Conservation (phyloP, 139 green algal species). For the Microglena sp. region DNA sequence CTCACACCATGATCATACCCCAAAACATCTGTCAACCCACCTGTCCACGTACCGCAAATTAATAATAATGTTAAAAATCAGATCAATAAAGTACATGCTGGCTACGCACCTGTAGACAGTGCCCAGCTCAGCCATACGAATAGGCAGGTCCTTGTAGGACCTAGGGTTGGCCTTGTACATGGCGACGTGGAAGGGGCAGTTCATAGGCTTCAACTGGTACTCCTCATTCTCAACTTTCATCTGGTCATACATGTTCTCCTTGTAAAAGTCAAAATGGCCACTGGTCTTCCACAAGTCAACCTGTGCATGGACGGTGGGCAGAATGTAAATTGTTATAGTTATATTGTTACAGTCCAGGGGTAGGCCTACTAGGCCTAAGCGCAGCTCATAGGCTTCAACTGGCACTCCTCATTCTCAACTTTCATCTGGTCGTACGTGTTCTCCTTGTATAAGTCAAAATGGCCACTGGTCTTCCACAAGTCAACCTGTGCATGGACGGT, state of each 20-base stretch:
- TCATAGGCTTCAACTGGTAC: slow-evolving; percentile 98
- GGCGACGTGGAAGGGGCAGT: slow-evolving; percentile 96
- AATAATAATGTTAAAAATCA: too few species aligned
- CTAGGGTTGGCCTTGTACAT: slow-evolving; percentile 74
- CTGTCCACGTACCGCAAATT: too few species aligned
- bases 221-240: slow-evolving; percentile 82
- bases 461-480: slow-evolving; percentile 91
- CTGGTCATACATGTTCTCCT: slow-evolving; percentile 91
- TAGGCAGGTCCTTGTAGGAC: slow-evolving; percentile 74
- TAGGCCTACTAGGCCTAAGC: too few species aligned
- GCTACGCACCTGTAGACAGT: slow-evolving; percentile 84
- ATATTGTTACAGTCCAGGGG: too few species aligned
- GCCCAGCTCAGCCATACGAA: slow-evolving; percentile 91
- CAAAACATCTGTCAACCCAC: too few species aligned
- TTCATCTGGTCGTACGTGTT: slow-evolving; percentile 51
- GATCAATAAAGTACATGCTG: too few species aligned
- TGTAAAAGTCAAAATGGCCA: not conserved
- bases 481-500: slow-evolving; percentile 37
- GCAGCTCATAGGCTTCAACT: slow-evolving; percentile 98
- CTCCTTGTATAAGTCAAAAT: slow-evolving; percentile 93
- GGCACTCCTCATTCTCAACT: slow-evolving; percentile 87
- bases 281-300: not conserved
- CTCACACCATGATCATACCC: too few species aligned
- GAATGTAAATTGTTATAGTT: too few species aligned
- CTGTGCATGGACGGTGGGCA: too few species aligned